Conservation (phyloP, 495 filamentous ascomycete genomes). For the Lasiosphaeriaceae sp. region DNA sequence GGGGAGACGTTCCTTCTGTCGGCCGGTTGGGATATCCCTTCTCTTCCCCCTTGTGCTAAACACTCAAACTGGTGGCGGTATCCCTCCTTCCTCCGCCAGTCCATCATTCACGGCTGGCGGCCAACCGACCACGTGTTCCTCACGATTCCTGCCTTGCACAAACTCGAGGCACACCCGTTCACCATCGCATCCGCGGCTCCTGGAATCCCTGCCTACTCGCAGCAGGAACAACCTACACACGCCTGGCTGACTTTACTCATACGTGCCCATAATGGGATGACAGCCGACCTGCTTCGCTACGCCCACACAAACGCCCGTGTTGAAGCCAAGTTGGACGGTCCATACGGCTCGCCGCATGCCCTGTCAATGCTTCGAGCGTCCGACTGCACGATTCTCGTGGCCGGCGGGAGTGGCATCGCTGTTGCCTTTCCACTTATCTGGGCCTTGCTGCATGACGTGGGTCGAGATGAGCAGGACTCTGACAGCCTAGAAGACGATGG, state of each 20-base stretch:
- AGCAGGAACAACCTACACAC: slow-evolving; percentile 13
- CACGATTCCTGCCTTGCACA: slow-evolving; percentile 43
- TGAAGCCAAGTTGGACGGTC: slow-evolving; percentile 47
- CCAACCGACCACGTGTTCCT: slow-evolving; percentile 59
- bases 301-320: slow-evolving; percentile 36
- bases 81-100: slow-evolving; percentile 17
- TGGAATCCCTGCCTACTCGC: slow-evolving; percentile 21
- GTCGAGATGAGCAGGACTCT: background rate
- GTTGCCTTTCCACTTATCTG: slow-evolving; percentile 47
- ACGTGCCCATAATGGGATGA: slow-evolving; percentile 55
- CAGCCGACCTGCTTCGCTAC: slow-evolving; percentile 48
- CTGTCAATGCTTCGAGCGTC: slow-evolving; percentile 32
- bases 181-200: slow-evolving; percentile 53
- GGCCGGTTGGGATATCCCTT: slow-evolving; percentile 34
- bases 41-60: background rate
- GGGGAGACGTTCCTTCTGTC: slow-evolving; percentile 48
- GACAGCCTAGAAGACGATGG: background rate
- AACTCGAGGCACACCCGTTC: slow-evolving; percentile 55
- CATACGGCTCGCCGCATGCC: slow-evolving; percentile 50
- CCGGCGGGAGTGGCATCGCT: slow-evolving; percentile 60
- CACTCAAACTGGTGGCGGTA: slow-evolving; percentile 5
- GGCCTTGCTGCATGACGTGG: slow-evolving; percentile 24
- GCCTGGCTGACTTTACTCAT: slow-evolving; percentile 52
- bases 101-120: slow-evolving; percentile 49
- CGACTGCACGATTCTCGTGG: slow-evolving; percentile 50